These are phyloP conservation scores for Clonostachys rhizophaga DNA, from an alignment of 2,329 filamentous ascomycete species.

Conservation along the genomic window DNA sequence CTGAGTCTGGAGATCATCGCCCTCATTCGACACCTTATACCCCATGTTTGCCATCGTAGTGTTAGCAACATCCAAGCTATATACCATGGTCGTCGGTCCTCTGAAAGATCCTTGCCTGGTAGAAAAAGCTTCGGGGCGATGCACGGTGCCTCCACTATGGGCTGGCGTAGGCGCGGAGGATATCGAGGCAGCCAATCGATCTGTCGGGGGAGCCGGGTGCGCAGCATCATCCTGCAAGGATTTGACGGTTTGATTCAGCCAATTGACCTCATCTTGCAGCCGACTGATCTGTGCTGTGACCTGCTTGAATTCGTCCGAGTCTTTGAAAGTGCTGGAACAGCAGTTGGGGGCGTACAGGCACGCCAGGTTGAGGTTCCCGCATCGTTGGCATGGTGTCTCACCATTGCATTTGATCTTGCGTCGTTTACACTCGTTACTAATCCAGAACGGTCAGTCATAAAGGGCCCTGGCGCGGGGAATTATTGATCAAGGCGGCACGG, in stretches of 20 bases:
- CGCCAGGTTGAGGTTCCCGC: slow-evolving; percentile 61
- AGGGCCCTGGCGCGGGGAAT: no score
- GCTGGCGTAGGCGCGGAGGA: slow-evolving; percentile 34
- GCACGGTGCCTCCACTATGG: slow-evolving; percentile 27
- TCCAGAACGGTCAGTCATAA: slow-evolving; percentile 1
- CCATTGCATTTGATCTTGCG: slow-evolving; percentile 74
- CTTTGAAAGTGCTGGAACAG: slow-evolving; percentile 77
- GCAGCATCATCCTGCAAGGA: slow-evolving; percentile 54
- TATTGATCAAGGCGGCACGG: neutral
- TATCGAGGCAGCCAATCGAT: slow-evolving; percentile 35
- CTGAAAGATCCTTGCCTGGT: slow-evolving; percentile 64
- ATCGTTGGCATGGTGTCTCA: slow-evolving; percentile 62
- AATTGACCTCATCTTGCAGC: slow-evolving; percentile 81
- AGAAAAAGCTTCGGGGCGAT: slow-evolving; percentile 38
- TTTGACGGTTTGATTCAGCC: slow-evolving; percentile 68
- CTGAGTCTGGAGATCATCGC: slow-evolving; percentile 17
- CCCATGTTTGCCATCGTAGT: slow-evolving; percentile 87
- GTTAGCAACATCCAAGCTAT: slow-evolving; percentile 82
- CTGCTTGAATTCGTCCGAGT: slow-evolving; percentile 83
- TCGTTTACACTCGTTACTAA: slow-evolving; percentile 69
- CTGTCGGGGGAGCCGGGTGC: slow-evolving; percentile 36
- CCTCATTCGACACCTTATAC: slow-evolving; percentile 62
- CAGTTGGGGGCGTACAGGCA: slow-evolving; percentile 65
- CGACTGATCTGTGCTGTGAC: slow-evolving; percentile 71
- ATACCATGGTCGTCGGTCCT: slow-evolving; percentile 80